Percentiles rank a stretch among this genome's conserved stretches.
Conservation (phyloP, 2,329 filamentous ascomycete species). For the Ophiocordyceps camponoti-saundersi region DNA sequence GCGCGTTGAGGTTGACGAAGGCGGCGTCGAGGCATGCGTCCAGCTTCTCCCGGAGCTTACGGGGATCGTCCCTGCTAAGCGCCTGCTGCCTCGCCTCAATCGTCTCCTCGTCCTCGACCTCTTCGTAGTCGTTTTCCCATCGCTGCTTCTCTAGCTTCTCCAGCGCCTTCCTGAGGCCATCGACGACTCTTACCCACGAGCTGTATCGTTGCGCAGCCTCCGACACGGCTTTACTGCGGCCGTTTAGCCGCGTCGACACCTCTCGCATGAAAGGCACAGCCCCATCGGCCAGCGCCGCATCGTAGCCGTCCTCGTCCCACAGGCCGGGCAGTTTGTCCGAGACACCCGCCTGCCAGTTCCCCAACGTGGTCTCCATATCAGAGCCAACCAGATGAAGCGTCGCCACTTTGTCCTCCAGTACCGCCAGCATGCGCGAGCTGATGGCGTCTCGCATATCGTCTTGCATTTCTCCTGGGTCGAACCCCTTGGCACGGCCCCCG, state of each 20-base stretch:
- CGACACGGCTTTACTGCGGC: constrained; percentile 50
- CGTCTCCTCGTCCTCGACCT: constrained; percentile 57
- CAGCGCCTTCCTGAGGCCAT: constrained; percentile 45
- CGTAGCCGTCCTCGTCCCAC: constrained; percentile 50
- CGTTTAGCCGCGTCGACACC: constrained; percentile 53
- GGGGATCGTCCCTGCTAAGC: constrained; percentile 57
- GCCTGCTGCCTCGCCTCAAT: constrained; percentile 48
- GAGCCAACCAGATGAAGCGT: constrained; percentile 49
- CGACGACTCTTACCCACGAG: constrained; percentile 58
- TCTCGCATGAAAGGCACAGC: constrained; percentile 52
- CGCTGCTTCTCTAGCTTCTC: constrained; percentile 48
- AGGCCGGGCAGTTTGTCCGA: constrained; percentile 36
- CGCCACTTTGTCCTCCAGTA: constrained; percentile 45
- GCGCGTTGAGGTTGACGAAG: constrained; percentile 39
- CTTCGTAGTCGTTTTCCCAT: constrained; percentile 61
- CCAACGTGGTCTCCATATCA: constrained; percentile 44
- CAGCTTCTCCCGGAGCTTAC: constrained; percentile 41
- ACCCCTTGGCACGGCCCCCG: constrained; percentile 43
- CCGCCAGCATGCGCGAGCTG: constrained; percentile 46
- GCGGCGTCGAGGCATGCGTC: constrained; percentile 36
- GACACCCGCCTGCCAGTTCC: constrained; percentile 37
- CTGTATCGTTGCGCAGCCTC: constrained; percentile 46
- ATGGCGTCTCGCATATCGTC: constrained; percentile 51
- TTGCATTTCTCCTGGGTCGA: constrained; percentile 52
- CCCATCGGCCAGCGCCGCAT: constrained; percentile 47